Conservation (phyloP, 257 asterid species). For the Fraxinus anomala region DNA sequence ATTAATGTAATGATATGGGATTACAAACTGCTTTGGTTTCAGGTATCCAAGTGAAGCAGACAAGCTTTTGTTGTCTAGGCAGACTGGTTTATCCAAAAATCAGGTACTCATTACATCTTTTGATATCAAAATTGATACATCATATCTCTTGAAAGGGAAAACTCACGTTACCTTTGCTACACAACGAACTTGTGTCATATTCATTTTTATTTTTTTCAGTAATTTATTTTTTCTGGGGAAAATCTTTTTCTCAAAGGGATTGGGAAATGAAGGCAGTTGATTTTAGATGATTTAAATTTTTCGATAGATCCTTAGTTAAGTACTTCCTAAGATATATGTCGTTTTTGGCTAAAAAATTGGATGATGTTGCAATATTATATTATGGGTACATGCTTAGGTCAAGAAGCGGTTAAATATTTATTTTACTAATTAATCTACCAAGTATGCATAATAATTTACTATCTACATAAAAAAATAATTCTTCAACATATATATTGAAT, state of each 20-base stretch:
- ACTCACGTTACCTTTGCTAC: constrained; percentile 29
- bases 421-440: not conserved
- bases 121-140: constrained; percentile 35
- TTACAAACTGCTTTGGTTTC: constrained; percentile 11
- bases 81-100: constrained; percentile 86
- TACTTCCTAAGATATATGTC: not conserved
- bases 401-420: too few species aligned
- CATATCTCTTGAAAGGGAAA: constrained; percentile 50
- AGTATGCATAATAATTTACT: not conserved
- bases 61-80: constrained; percentile 91
- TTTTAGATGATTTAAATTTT: not conserved
- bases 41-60: constrained; percentile 97
- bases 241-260: not conserved
- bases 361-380: too few species aligned
- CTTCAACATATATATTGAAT: too few species aligned
- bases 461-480: not conserved
- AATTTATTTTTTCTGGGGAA: not conserved
- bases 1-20: not conserved
- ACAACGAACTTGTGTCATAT: not conserved
- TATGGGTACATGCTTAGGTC: too few species aligned
- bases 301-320: not conserved
- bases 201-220: not conserved
- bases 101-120: constrained; percentile 64
- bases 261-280: not conserved
- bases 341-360: not conserved